Evolutionary conservation across 768 basidiomycete genomes (phyloP).

Genomic region (Gloeopeniophorella convolvens): DNA sequence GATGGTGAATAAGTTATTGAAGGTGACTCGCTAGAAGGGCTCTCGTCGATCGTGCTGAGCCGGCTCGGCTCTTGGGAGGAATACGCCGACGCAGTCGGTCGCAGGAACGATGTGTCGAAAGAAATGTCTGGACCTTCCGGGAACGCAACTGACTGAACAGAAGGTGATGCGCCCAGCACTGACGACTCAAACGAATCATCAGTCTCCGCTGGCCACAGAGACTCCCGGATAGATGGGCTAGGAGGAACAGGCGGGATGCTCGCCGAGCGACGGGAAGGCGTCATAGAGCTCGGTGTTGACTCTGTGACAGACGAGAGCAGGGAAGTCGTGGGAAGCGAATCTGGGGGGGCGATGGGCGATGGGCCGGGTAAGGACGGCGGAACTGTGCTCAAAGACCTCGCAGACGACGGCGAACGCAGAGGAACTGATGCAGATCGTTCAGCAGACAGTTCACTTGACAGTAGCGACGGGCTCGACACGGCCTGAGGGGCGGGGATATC

Average conservation of each 20-base stretch:
- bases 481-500: neutral
- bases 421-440: neutral
- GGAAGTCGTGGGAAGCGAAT: conserved; percentile 24
- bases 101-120: conserved; percentile 68
- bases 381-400: conserved; percentile 1
- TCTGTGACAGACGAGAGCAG: conserved; percentile 13
- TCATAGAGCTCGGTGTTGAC: conserved; percentile 17
- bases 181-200: conserved; percentile 74
- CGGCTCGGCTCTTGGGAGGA: conserved; percentile 23
- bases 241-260: conserved; percentile 24
- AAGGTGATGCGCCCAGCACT: conserved; percentile 64
- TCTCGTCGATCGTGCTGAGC: conserved; percentile 22
- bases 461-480: conserved; percentile 11
- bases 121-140: conserved; percentile 59
- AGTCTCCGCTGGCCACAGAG: conserved; percentile 56
- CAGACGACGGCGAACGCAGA: conserved; percentile 1
- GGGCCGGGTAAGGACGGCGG: conserved; percentile 21
- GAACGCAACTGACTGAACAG: conserved; percentile 42
- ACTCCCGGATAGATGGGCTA: conserved; percentile 36
- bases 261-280: conserved; percentile 11
- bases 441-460: neutral
- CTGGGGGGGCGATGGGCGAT: conserved; percentile 23
- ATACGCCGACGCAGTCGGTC: conserved; percentile 43
- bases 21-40: conserved; percentile 24
- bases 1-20: conserved; percentile 31